These are phyloP conservation scores for Umbelopsis vinacea DNA, from an alignment of 192 early-diverging fungal species.

Conservation along the genomic window DNA sequence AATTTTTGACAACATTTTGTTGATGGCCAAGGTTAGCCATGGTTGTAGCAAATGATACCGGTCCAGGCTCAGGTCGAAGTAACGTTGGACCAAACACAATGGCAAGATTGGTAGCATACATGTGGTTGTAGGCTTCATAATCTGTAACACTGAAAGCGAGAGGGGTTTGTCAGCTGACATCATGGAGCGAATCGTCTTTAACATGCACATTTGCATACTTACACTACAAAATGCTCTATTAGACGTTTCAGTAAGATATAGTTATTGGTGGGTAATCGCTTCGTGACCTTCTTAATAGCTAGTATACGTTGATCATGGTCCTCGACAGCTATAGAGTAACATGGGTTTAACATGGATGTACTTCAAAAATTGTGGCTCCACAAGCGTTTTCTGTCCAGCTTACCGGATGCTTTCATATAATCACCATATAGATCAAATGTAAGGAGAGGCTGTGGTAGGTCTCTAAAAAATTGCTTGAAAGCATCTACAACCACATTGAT, in stretches of 20 bases:
- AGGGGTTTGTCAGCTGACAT: not conserved
- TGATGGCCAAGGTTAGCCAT: conserved; percentile 80
- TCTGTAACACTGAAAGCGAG: conserved; percentile 60
- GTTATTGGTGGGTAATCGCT: conserved; percentile 63
- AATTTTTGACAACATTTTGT: conserved; percentile 71
- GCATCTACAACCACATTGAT: conserved; percentile 88
- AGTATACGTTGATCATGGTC: conserved; percentile 76
- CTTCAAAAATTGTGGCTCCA: too few species aligned
- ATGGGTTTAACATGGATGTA: not conserved
- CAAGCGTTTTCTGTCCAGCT: not conserved
- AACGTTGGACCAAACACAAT: conserved; percentile 97
- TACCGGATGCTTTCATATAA: conserved; percentile 77
- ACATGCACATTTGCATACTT: conserved; percentile 13
- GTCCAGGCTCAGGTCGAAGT: conserved; percentile 65
- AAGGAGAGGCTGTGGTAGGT: conserved; percentile 91
- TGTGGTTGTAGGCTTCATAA: conserved; percentile 81
- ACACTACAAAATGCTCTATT: conserved; percentile 72
- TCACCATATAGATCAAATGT: conserved; percentile 84
- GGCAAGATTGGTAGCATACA: conserved; percentile 88
- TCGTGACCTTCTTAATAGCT: conserved; percentile 70
- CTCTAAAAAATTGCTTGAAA: conserved; percentile 93
- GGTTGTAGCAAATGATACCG: conserved; percentile 60
- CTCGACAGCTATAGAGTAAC: conserved; percentile 45
- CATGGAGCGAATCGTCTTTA: not conserved
- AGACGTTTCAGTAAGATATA: conserved; percentile 70